Evolutionary conservation across 345 rosid genomes (phyloP).

Genomic region (Gossypium stocksii): DNA sequence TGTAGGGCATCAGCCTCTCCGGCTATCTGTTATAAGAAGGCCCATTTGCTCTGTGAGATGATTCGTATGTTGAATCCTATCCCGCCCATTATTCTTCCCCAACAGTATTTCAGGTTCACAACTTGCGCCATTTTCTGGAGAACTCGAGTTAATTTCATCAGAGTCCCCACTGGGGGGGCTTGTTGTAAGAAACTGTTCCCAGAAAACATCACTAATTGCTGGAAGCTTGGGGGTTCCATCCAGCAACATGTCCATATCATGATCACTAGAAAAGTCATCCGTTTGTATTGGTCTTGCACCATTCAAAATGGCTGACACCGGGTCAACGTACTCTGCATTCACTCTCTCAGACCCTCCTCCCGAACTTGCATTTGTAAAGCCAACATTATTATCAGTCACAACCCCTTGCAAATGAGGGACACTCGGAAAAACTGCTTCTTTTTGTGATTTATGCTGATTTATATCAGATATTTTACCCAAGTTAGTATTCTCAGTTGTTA

Average conservation of each 20-base stretch:
- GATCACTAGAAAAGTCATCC: constrained; percentile 37
- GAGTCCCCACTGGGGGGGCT: constrained; percentile 48
- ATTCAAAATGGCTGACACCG: constrained; percentile 35
- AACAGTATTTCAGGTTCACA: constrained; percentile 29
- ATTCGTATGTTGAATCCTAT: constrained; percentile 45
- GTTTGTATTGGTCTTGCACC: constrained; percentile 30
- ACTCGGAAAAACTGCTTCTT: constrained; percentile 27
- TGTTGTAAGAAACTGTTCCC: constrained; percentile 61
- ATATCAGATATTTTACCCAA: constrained; percentile 15
- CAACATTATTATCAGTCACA: constrained; percentile 31
- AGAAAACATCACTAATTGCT: constrained; percentile 48
- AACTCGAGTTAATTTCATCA: constrained; percentile 42
- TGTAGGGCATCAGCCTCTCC: constrained; percentile 27
- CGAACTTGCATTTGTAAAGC: constrained; percentile 36
- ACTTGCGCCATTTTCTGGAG: constrained; percentile 33
- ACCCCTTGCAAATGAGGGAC: constrained; percentile 33
- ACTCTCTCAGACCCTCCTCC: constrained; percentile 34
- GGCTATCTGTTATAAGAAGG: constrained; percentile 50
- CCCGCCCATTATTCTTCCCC: constrained; percentile 37
- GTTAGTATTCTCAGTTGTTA: constrained; percentile 16
- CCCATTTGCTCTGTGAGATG: constrained; percentile 69
- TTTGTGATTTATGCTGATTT: constrained; percentile 17
- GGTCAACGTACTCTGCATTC: constrained; percentile 42
- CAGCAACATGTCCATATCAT: constrained; percentile 37
- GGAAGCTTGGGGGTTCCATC: constrained; percentile 56